Percentiles rank a stretch among this genome's conserved stretches.
These are phyloP conservation scores for Plasmodium cynomolgi DNA, from an alignment of 169 alveolate species.

Conservation along the genomic window DNA sequence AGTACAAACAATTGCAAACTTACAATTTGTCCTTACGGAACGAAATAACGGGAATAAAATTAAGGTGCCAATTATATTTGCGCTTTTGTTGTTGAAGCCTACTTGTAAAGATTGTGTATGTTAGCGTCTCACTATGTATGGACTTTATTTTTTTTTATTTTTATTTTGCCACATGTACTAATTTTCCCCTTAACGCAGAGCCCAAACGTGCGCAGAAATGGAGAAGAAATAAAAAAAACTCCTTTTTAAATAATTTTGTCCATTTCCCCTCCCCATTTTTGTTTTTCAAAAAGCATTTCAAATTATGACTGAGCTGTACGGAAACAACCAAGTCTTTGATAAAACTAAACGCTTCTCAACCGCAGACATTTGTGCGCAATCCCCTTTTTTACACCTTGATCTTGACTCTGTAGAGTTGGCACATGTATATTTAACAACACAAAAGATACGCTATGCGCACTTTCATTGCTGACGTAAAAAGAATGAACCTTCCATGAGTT, in stretches of 20 bases:
- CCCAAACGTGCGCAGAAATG: constrained; percentile 32
- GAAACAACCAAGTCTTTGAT: neutral
- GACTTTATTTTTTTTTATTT: neutral
- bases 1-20: constrained; percentile 72
- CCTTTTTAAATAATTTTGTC: neutral
- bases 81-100: neutral
- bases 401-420: neutral
- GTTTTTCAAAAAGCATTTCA: constrained; percentile 3
- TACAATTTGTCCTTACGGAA: constrained; percentile 65
- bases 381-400: neutral
- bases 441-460: neutral
- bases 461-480: neutral
- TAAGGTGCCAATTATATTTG: constrained; percentile 12
- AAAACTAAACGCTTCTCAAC: neutral
- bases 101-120: neutral
- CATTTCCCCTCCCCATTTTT: neutral
- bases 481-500: neutral
- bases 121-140: neutral
- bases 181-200: constrained; percentile 20
- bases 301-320: neutral
- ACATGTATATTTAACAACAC: neutral
- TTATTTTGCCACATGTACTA: neutral
- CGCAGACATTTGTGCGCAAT: neutral
- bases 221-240: constrained; percentile 26
- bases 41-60: constrained; percentile 69